Conservation (phyloP, 805 yeast species). For the Wickerhamomyces ciferrii region DNA sequence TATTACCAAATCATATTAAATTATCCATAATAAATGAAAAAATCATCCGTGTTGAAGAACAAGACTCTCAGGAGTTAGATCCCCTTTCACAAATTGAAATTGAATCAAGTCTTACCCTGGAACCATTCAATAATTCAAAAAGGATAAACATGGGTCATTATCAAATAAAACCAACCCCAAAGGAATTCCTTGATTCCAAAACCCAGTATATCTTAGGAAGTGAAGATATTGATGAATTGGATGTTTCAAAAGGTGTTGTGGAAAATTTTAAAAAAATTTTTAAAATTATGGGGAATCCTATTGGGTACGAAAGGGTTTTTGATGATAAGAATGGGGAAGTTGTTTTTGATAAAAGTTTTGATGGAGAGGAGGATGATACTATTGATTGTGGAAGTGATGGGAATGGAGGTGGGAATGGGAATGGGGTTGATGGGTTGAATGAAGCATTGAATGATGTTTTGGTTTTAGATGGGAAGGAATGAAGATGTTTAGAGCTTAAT, state of each 20-base stretch:
- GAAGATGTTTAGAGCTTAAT: not conserved
- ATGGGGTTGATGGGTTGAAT: not conserved
- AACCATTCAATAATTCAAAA: constrained; percentile 8
- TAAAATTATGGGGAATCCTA: not conserved
- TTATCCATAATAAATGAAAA: constrained; percentile 8
- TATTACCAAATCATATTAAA: constrained; percentile 20
- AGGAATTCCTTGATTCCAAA: not conserved
- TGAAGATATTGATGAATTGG: not conserved
- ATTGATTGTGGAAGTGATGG: not conserved
- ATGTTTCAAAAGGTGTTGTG: not conserved
- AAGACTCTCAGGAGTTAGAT: too few relatives aligned
- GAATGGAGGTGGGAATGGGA: not conserved
- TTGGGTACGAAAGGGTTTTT: not conserved
- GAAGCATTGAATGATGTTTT: not conserved
- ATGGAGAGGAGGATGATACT: too few relatives aligned
- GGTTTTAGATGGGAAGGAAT: not conserved
- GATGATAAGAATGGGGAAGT: not conserved
- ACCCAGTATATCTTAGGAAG: not conserved
- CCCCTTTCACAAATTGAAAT: constrained; percentile 50
- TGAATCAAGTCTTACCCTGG: constrained; percentile 40
- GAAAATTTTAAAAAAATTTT: not conserved
- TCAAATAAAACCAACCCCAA: not conserved
- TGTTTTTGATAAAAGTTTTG: too few relatives aligned
- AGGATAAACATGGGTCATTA: constrained; percentile 13
- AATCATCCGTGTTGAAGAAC: constrained; percentile 14